phyloP scores from a whole-genome alignment of 2,329 filamentous ascomycete species.

The Fusarium napiforme region DNA sequence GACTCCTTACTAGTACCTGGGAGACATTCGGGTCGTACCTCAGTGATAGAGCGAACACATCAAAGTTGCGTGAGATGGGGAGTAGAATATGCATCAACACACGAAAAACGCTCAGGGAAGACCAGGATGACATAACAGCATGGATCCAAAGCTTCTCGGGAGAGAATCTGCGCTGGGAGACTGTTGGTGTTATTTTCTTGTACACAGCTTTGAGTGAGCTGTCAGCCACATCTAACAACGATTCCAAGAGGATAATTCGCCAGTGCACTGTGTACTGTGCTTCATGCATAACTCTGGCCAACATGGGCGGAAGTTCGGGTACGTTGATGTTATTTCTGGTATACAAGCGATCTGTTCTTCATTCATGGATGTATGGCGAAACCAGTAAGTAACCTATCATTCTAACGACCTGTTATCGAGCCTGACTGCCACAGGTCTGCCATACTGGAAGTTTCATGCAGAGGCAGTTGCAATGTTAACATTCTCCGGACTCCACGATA shows the following conservation, averaged over 20 bases:
- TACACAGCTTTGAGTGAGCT: not conserved
- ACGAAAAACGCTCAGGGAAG: not conserved
- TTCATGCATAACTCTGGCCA: not conserved
- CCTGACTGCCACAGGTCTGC: not conserved
- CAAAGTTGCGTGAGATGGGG: not conserved
- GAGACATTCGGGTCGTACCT: not conserved
- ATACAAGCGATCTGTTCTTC: not conserved
- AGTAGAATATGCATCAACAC: conserved; percentile 3
- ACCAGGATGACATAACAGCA: not conserved
- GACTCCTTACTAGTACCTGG: not conserved
- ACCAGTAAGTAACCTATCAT: not conserved
- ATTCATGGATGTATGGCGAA: not conserved
- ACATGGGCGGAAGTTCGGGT: not conserved
- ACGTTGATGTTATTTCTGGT: not conserved
- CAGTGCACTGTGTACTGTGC: not conserved
- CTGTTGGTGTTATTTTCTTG: not conserved
- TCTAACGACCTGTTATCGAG: too few relatives aligned
- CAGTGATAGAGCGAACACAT: not conserved
- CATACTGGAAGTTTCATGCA: not conserved
- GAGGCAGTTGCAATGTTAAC: not conserved
- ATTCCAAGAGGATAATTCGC: not conserved
- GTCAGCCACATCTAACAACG: not conserved
- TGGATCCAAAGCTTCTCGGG: not conserved
- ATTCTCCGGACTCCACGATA: not conserved
- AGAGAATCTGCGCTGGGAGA: not conserved